Base-by-base conservation (phyloP, 2,329 filamentous ascomycete species). In the Colletotrichum gigasporum region DNA sequence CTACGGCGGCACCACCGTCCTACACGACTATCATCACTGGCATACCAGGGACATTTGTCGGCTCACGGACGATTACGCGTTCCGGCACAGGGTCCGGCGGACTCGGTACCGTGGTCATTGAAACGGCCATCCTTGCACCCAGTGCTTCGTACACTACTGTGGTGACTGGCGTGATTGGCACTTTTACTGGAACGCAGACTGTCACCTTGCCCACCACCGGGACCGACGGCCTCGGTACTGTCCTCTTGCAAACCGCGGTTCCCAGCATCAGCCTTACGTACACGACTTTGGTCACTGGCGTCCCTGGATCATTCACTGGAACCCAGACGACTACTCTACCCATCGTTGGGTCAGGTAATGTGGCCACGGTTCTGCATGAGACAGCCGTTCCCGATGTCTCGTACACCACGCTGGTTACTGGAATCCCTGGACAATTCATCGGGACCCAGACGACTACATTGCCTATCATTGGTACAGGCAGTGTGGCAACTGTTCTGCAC, bases 401-500 rank as follows among this genome's bases (percentile, higher is more conserved):
- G 12, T 54, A 51, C 35, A 44, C 53, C 9, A 63, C 59, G 2
- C 7, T 51, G 20, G 20, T 58, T 16, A 63, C 37, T 0, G 57
- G 58, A 7, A 39, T 62, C 26, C 51, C 52, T 28, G 58, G 58
- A 3, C 7, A 14, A 5, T 62, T 62, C 10, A 10, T 5, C 7
- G 57, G 57, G 18, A 61, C 39, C 9, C 39, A 32, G 10, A 55
- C 50, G 2, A 35, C 35, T 16, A 62, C 51, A 4, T 4, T 60
- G 2, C 56, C 56, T 6, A 20, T 39, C 2, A 14, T 61, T 24
- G 58, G 58, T 2, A 18, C 34, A 3, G 53, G 45, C 2, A 28
- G 22, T 5, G 11, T 63, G 12, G 44, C 28, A 2, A 63, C 59
- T 2, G 52, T 63, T 6, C 26, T 63, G 1, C 53, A 57, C 11